phyloP scores from a whole-genome alignment of 768 basidiomycete species.

The Trametopsis cervina region DNA sequence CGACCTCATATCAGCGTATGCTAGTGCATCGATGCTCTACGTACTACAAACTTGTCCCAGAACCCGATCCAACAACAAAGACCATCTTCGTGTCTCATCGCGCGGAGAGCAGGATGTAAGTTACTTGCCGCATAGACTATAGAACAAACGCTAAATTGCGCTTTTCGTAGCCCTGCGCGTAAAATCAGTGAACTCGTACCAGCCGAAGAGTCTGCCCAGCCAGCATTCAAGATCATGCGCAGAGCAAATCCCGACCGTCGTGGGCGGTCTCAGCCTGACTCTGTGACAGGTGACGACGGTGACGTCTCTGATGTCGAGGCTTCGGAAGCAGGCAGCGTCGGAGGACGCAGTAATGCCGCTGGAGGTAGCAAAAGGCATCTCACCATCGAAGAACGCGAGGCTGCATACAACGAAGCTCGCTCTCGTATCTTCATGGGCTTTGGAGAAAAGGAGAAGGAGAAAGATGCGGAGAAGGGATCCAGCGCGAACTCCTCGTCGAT shows the following conservation, averaged over 20 bases:
- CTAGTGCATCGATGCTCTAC: slow-evolving; percentile 82
- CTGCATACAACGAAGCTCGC: slow-evolving; percentile 84
- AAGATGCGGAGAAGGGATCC: slow-evolving; percentile 36
- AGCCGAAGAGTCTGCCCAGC: slow-evolving; percentile 57
- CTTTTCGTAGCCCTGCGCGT: slow-evolving; percentile 49
- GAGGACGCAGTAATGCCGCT: slow-evolving; percentile 59
- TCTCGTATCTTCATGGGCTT: slow-evolving; percentile 83
- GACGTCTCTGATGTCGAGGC: slow-evolving; percentile 76
- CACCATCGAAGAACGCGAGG: slow-evolving; percentile 82
- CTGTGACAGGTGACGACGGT: slow-evolving; percentile 66
- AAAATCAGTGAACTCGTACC: slow-evolving; percentile 76
- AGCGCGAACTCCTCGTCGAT: slow-evolving; percentile 73
- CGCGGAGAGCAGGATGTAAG: slow-evolving; percentile 72
- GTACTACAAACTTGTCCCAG: slow-evolving; percentile 70
- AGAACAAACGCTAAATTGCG: slow-evolving; percentile 13
- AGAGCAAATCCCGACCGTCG: slow-evolving; percentile 49
- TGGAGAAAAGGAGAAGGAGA: slow-evolving; percentile 50
- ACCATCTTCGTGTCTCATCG: slow-evolving; percentile 50
- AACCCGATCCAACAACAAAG: slow-evolving; percentile 60
- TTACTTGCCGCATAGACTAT: slow-evolving; percentile 9
- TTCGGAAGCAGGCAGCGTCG: slow-evolving; percentile 73
- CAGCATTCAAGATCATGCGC: slow-evolving; percentile 88
- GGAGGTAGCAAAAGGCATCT: slow-evolving; percentile 56
- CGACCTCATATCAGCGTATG: slow-evolving; percentile 78
- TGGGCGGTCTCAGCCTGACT: slow-evolving; percentile 64